Evolutionary conservation across 2,329 filamentous ascomycete genomes (phyloP), one percentile per base, ranked within the genome.

Genomic region (Scedosporium aurantiacum): DNA sequence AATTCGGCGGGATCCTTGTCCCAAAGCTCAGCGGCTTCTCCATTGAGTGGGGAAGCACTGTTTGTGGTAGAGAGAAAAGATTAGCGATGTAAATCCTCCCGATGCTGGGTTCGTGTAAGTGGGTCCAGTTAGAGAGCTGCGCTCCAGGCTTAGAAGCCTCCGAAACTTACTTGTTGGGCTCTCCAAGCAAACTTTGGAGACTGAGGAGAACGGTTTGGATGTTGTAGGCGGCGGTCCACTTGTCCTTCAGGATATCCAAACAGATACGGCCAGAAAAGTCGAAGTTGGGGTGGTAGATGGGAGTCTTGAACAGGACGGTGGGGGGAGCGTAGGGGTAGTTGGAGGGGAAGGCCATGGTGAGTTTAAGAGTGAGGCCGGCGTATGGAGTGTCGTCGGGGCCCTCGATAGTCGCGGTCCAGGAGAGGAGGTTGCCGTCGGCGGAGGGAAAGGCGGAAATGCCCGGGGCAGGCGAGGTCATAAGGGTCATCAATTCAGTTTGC

Each of bases 221-320:
- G 71, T 97, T 97, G 82, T 97, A 95, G 52, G 95, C 92, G 18
- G 94, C 91, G 63, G 91, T 96, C 94, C 94, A 99, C 79, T 97
- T 97, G 75, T 97, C 94, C 82, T 97, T 97, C 66, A 99, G 81
- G 67, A 99, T 99, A 71, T 99, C 95, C 64, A 99, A 82, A 74
- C 94, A 99, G 75, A 99, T 99, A 62, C 94, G 85, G 47, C 94
- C 94, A 3, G 89, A 92, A 78, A 99, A 97, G 77, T 99, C 94
- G 68, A 99, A 90, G 69, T 99, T 99, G 60, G 94, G 94, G 75
- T 99, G 94, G 80, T 97, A 99, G 76, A 99, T 97, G 43, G 94
- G 94, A 5, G 95, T 99, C 79, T 92, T 96, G 85, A 97, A 99
- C 63, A 96, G 82, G 18, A 99, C 94, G 2, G 88, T 91, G 0